Conservation (phyloP, 176 grass and related monocot species). For the Oryza australiensis region DNA sequence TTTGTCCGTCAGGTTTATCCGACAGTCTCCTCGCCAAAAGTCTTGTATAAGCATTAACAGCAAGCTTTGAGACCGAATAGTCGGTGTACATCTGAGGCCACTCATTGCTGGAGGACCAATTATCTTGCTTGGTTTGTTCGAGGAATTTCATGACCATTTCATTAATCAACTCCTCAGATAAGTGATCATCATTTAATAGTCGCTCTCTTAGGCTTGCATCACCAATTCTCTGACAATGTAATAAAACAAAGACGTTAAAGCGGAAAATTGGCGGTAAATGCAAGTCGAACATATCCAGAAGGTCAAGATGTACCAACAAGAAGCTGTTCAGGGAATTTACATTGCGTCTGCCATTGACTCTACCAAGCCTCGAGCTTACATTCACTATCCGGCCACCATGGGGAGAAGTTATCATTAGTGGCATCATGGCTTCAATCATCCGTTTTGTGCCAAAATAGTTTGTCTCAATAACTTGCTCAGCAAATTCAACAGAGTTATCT, state of each 20-base stretch:
- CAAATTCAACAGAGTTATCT: slow-evolving; percentile 80
- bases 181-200: slow-evolving; percentile 52
- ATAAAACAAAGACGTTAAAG: neutral
- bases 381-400: slow-evolving; percentile 76
- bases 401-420: slow-evolving; percentile 63
- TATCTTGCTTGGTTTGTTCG: slow-evolving; percentile 58
- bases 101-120: slow-evolving; percentile 46
- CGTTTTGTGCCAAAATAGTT: slow-evolving; percentile 80
- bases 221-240: slow-evolving; percentile 61
- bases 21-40: slow-evolving; percentile 49
- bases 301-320: neutral
- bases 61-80: slow-evolving; percentile 86
- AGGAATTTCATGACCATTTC: slow-evolving; percentile 71
- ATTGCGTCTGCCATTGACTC: slow-evolving; percentile 74
- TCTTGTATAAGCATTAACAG: slow-evolving; percentile 80
- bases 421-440: slow-evolving; percentile 69
- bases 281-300: neutral
- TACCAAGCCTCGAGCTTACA: slow-evolving; percentile 86
- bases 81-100: slow-evolving; percentile 91
- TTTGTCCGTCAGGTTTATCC: slow-evolving; percentile 48
- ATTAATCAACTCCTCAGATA: slow-evolving; percentile 78
- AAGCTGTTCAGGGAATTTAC: slow-evolving; percentile 31
- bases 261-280: neutral
- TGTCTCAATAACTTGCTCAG: slow-evolving; percentile 71
- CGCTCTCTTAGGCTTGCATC: slow-evolving; percentile 58